Conservation (phyloP, 2,329 filamentous ascomycete species). For the Helotiales sp. region DNA sequence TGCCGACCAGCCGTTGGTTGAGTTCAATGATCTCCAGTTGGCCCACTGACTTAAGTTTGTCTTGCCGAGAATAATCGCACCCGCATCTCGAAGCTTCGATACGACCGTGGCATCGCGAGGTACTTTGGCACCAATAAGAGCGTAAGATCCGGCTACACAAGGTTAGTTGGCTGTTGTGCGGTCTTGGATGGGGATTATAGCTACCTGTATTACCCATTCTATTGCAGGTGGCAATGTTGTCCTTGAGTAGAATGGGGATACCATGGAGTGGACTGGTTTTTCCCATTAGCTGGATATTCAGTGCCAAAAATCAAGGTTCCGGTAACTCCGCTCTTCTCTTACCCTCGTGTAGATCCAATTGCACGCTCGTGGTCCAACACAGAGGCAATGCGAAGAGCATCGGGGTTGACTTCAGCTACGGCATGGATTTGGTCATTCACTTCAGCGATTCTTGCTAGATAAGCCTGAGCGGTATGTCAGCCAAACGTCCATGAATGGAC, state of each 20-base stretch:
- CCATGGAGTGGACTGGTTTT: slow-evolving; percentile 60
- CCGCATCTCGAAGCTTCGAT: slow-evolving; percentile 33
- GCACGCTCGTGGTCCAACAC: slow-evolving; percentile 39
- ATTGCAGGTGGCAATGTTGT: slow-evolving; percentile 64
- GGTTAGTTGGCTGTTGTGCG: too few species aligned
- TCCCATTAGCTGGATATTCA: too few species aligned
- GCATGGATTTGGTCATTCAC: slow-evolving; percentile 33
- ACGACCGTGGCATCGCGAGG: slow-evolving; percentile 36
- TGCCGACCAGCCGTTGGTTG: slow-evolving; percentile 67
- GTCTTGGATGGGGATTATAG: too few species aligned
- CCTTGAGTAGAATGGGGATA: slow-evolving; percentile 64
- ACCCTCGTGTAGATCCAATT: slow-evolving; percentile 31
- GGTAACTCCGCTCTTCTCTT: too few species aligned
- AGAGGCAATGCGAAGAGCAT: slow-evolving; percentile 41
- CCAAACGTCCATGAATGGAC: too few species aligned
- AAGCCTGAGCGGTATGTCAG: too few species aligned
- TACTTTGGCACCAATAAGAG: slow-evolving; percentile 33
- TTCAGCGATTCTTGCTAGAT: slow-evolving; percentile 36
- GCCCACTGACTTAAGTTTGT: slow-evolving; percentile 61
- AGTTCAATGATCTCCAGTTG: slow-evolving; percentile 62
- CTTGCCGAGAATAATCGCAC: slow-evolving; percentile 38
- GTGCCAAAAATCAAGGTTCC: too few species aligned
- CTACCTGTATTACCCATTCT: slow-evolving; percentile 59
- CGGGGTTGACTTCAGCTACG: slow-evolving; percentile 42
- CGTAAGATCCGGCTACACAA: slow-evolving; percentile 35